Conservation (phyloP, 805 yeast genomes). For the Sugiyamaella smithiae region DNA sequence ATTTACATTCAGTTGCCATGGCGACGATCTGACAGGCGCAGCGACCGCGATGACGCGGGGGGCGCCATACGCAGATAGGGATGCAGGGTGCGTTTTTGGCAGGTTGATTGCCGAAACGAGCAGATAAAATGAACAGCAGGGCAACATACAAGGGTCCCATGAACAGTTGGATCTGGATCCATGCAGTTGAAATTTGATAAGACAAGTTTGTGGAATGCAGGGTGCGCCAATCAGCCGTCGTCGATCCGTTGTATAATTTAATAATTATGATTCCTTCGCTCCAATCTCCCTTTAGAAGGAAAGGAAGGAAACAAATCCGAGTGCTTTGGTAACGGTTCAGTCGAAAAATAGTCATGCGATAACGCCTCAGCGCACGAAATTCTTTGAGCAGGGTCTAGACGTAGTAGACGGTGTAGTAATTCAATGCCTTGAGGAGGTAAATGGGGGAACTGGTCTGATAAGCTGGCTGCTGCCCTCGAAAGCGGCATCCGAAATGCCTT, state of each 20-base stretch:
- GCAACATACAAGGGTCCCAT: not conserved
- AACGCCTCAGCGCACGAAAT: slow-evolving; percentile 47
- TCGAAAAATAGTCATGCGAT: slow-evolving; percentile 41
- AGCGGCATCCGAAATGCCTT: slow-evolving; percentile 73
- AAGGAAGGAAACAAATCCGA: slow-evolving; percentile 29
- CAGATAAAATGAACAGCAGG: too few species aligned
- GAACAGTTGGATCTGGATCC: not conserved
- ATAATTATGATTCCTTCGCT: not conserved
- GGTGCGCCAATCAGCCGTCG: not conserved
- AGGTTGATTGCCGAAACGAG: not conserved
- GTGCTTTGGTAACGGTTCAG: slow-evolving; percentile 41
- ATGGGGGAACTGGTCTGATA: slow-evolving; percentile 17
- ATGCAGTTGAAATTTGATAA: too few species aligned
- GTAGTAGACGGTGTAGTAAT: slow-evolving; percentile 40
- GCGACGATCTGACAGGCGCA: slow-evolving; percentile 2
- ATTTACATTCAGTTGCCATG: slow-evolving; percentile 8
- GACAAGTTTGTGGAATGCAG: too few species aligned
- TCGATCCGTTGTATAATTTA: not conserved
- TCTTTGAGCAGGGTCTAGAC: slow-evolving; percentile 44
- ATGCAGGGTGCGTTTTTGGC: not conserved
- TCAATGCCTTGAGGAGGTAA: slow-evolving; percentile 27
- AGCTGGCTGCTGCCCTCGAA: slow-evolving; percentile 55
- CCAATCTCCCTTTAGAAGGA: slow-evolving; percentile 22
- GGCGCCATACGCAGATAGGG: not conserved
- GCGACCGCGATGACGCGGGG: slow-evolving; percentile 4